Conservation (phyloP, 768 basidiomycete genomes). For the Suillus weaverae region DNA sequence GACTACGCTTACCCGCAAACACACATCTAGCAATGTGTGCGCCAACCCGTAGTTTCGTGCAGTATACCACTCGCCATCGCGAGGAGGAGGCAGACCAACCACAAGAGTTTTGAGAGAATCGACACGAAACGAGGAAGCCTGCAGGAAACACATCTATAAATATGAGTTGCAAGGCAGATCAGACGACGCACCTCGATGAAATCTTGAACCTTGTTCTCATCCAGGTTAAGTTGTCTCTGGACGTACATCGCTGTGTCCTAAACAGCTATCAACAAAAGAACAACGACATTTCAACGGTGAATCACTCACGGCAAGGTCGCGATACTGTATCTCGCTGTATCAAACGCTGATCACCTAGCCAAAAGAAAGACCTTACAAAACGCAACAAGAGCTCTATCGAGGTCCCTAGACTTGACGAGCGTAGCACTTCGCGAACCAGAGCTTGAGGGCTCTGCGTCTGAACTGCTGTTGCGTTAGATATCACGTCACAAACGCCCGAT, state of each 20-base stretch:
- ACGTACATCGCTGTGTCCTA: slow-evolving; percentile 47
- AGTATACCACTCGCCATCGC: slow-evolving; percentile 34
- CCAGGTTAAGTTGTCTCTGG: slow-evolving; percentile 41
- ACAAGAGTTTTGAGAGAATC: slow-evolving; percentile 41
- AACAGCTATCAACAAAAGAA: neutral
- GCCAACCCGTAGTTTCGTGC: slow-evolving; percentile 45
- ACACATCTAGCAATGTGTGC: slow-evolving; percentile 37
- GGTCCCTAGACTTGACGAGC: slow-evolving; percentile 36
- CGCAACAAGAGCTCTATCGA: slow-evolving; percentile 37
- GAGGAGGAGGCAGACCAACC: slow-evolving; percentile 44
- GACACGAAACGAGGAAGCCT: slow-evolving; percentile 44
- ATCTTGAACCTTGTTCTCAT: slow-evolving; percentile 43
- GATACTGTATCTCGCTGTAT: slow-evolving; percentile 32
- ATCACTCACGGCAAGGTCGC: slow-evolving; percentile 38
- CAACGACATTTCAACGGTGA: neutral
- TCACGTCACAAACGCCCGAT: neutral
- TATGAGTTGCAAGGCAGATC: neutral
- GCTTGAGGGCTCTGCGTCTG: slow-evolving; percentile 44
- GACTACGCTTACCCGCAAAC: slow-evolving; percentile 33
- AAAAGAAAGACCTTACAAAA: slow-evolving; percentile 26
- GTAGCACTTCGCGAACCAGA: slow-evolving; percentile 37
- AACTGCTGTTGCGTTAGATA: slow-evolving; percentile 29
- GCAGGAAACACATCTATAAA: neutral
- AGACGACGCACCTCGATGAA: slow-evolving; percentile 41
- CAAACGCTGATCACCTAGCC: neutral